Evolutionary conservation across 495 filamentous ascomycete species (phyloP), one percentile per base, ranked within the genome.

Genomic region (Penicillium subrubescens): DNA sequence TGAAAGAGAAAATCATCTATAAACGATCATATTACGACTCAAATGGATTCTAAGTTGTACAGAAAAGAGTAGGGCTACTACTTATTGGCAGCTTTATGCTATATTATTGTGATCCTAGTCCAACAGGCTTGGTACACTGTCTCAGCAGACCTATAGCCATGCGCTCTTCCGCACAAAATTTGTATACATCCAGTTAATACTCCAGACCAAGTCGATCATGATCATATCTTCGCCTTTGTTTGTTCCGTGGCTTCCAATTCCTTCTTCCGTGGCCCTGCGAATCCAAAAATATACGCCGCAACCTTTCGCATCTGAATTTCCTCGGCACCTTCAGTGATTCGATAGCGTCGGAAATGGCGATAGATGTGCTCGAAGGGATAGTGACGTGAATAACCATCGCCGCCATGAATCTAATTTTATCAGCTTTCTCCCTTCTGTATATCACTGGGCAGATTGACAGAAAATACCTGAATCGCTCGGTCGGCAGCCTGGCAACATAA

Each of bases 401-500:
- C 83, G 7, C 85, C 85, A 69, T 86, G 82, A 27, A 87, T 77
- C 73, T 78, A 61, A 14, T 51, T 34, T 12, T 33, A 66, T 37
- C 61, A 57, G 25, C 39, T 31, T 33, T 37, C 31, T 17, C 41
- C 15, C 31, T n/a, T n/a, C n/a, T n/a, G n/a, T n/a, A 17, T 25
- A 34, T 39, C 10, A n/a, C 8, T 21, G 37, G 17, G 15, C 19
- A 8, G 25, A 27, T 27, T 1, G 25, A 10, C 7, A 23, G n/a
- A n/a, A 37, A 29, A n/a, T 57, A 78, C 80, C 71, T 88, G 85
- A 29, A 88, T 88, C 7, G 86, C 86, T 50, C 80, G 72, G 69
- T 89, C 86, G 7, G 86, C 85, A 37, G 86, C 84, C 67, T 88
- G 76, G 39, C 80, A 84, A 46, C 81, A 84, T 12, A 88, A 70